Percentiles rank a stretch among this genome's conserved stretches.
phyloP scores from a whole-genome alignment of 2,329 filamentous ascomycete species.

The Neodidymelliopsis sp. region DNA sequence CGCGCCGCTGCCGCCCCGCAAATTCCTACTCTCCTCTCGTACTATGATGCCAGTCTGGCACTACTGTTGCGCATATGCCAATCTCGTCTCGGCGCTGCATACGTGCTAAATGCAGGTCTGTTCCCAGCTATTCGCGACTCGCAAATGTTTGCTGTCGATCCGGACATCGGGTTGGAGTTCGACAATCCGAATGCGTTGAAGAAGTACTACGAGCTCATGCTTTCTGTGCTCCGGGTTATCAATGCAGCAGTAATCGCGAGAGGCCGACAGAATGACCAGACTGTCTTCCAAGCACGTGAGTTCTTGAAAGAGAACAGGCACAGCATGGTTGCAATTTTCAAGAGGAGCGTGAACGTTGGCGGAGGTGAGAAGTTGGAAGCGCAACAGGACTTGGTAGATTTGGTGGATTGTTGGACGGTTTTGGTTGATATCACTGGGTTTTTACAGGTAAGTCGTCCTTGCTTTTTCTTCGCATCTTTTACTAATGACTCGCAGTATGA shows the following conservation, averaged over 20 bases:
- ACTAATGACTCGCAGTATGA: conserved; percentile 35
- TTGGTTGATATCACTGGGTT: conserved; percentile 85
- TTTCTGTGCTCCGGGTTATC: conserved; percentile 81
- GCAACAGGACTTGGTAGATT: conserved; percentile 72
- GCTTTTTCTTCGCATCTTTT: background rate
- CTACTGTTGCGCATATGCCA: conserved; percentile 86
- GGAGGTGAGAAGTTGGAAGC: conserved; percentile 59
- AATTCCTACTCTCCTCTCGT: conserved; percentile 62
- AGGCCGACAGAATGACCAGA: conserved; percentile 79
- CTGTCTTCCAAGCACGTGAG: conserved; percentile 74
- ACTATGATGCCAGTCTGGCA: conserved; percentile 78
- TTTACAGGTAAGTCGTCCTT: conserved; percentile 75
- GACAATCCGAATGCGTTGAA: conserved; percentile 74
- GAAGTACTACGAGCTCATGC: conserved; percentile 84
- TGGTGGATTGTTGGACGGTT: conserved; percentile 85
- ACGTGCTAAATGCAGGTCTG: conserved; percentile 87
- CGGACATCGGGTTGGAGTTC: conserved; percentile 84
- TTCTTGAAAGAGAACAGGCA: conserved; percentile 86
- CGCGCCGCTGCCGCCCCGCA: conserved; percentile 53
- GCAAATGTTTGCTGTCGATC: conserved; percentile 86
- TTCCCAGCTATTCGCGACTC: conserved; percentile 83
- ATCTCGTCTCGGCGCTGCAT: conserved; percentile 81
- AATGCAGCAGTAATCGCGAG: conserved; percentile 81
- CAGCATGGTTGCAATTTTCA: conserved; percentile 87
- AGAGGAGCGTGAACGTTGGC: conserved; percentile 83